These are phyloP conservation scores for Middelhovenomyces tepae DNA, from an alignment of 805 yeast genomes.

Conservation along the genomic window DNA sequence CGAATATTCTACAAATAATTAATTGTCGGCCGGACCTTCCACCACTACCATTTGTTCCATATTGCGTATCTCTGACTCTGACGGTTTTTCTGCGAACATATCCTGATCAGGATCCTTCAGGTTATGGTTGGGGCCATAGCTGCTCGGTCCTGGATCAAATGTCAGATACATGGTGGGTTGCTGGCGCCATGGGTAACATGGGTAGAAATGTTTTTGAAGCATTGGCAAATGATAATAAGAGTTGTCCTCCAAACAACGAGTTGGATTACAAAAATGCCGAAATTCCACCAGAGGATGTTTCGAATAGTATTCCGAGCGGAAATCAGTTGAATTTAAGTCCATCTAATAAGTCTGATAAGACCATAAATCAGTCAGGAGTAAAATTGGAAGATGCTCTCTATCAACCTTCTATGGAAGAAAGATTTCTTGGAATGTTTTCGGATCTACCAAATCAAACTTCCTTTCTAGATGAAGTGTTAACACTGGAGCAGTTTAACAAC, in stretches of 20 bases:
- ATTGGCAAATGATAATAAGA: constrained; percentile 10
- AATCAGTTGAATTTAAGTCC: too few species aligned
- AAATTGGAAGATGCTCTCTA: constrained; percentile 16
- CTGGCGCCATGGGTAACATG: constrained; percentile 30
- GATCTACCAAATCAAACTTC: constrained; percentile 27
- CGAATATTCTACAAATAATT: constrained; percentile 21
- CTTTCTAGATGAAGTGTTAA: constrained; percentile 24
- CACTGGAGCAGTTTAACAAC: constrained; percentile 18
- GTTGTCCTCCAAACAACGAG: too few species aligned
- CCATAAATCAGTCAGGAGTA: too few species aligned
- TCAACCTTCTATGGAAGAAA: constrained; percentile 19
- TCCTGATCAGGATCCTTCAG: constrained; percentile 22
- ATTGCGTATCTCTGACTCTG: constrained; percentile 27
- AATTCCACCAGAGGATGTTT: too few species aligned
- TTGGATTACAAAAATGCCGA: too few species aligned
- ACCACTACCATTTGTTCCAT: constrained; percentile 28
- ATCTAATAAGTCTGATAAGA: too few species aligned
- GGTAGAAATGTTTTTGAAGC: constrained; percentile 23
- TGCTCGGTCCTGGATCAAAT: constrained; percentile 21
- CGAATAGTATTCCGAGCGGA: too few species aligned
- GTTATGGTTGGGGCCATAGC: constrained; percentile 22
- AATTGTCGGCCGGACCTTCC: constrained; percentile 19
- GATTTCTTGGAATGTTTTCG: constrained; percentile 26
- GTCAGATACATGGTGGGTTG: constrained; percentile 28
- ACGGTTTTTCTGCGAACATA: constrained; percentile 28